Base-by-base conservation (phyloP, 1,139 yeast species). In the Magnusiomyces ingens region DNA sequence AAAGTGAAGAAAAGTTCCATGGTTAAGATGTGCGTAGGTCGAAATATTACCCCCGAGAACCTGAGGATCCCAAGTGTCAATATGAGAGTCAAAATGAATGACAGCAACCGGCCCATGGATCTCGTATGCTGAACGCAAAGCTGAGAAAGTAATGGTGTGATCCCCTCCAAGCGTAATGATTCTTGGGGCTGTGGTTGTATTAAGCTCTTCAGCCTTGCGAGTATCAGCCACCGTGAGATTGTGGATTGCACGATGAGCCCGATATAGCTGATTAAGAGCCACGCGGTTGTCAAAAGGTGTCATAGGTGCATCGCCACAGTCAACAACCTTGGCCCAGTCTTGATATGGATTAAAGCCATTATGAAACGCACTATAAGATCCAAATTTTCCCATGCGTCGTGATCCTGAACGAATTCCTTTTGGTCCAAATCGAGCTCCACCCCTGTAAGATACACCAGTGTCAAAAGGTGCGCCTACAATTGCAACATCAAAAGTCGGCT, bases 401-500 rank as follows among this genome's bases (percentile, higher is more conserved):
- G 90, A 82, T 1, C 89, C 90, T 12, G 77, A 73, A 58, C 94
- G 71, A 52, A 85, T 84, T 1, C 88, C 88, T 50, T 84, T 71
- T 2, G 94, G 94, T 0, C 94, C 94, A 67, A 85, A 85, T 56
- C 94, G 70, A 2, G 93, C 89, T 8, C 93, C 91, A 0, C 87
- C 79, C 57, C 93, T 72, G 64, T 81, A 85, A 0, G 89, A 78
- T 0, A 81, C 80, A 0, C 88, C 91, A 3, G 91, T 84, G 62
- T 85, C 93, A 62, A 85, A 85, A 0, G 93, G 93, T 6, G 84
- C 86, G 1, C 93, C 93, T 56, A 85, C 76, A 26, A 85, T 62
- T 1, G 83, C 95, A 55, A 85, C 76, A 62, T 85, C 94, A 60
- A 76, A 85, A 17, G 41, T 42, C 1, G 70, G 62, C 3, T 66